These are phyloP conservation scores for Penicillium ochrochloron DNA, from an alignment of 495 filamentous ascomycete species.

Conservation along the genomic window DNA sequence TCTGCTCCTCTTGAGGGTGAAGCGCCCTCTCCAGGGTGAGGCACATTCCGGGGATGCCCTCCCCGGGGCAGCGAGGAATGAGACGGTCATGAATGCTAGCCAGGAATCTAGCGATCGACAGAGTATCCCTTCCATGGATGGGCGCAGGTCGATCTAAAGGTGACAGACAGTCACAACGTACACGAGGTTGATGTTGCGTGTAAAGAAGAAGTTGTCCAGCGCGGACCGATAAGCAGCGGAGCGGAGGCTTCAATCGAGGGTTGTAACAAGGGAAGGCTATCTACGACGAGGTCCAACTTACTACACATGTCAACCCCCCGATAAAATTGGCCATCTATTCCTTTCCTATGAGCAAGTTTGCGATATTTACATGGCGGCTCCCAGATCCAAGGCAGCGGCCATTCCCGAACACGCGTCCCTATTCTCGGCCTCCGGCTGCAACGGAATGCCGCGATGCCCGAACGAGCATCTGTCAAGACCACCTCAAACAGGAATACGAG, in stretches of 20 bases:
- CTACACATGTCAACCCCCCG: background rate
- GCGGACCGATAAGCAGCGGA: background rate
- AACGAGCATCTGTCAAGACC: constrained; percentile 19
- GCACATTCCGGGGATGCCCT: constrained; percentile 26
- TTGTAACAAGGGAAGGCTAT: background rate
- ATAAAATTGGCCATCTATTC: background rate
- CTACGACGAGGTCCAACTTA: background rate
- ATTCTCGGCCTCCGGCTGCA: background rate
- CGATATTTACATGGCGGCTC: constrained; percentile 4
- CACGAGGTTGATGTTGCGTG: background rate
- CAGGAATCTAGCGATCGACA: constrained; percentile 28
- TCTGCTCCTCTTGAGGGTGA: background rate
- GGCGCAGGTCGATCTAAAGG: background rate
- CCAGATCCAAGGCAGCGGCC: constrained; percentile 10
- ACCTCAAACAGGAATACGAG: background rate
- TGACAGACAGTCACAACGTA: background rate
- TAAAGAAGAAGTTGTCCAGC: background rate
- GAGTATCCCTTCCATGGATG: background rate
- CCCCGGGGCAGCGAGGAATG: constrained; percentile 33
- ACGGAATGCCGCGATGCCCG: constrained; percentile 24
- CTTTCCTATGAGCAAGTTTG: background rate
- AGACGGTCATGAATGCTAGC: constrained; percentile 29
- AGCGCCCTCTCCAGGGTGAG: constrained; percentile 20
- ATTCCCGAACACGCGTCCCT: constrained; percentile 41
- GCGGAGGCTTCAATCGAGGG: background rate